Percentiles rank a stretch among this genome's conserved stretches.
Evolutionary conservation across 176 grass and related monocot species (phyloP).

Genomic region (Avena sativa): DNA sequence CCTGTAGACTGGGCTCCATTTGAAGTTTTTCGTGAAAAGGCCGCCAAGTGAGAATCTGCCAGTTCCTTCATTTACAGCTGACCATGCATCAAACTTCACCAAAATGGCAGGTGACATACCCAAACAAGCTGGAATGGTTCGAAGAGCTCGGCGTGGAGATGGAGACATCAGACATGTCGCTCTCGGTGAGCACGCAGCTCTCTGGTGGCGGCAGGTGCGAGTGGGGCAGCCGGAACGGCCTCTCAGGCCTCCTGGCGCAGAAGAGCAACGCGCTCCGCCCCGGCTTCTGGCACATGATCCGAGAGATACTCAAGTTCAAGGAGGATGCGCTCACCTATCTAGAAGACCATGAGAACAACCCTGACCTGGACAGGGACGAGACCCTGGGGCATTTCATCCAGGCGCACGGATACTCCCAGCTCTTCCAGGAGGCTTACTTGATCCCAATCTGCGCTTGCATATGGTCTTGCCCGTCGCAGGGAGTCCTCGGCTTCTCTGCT

Average conservation of each 20-base stretch:
- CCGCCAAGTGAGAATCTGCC: not conserved
- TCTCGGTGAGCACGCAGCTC: constrained; percentile 66
- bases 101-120: constrained; percentile 77
- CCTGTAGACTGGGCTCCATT: not conserved
- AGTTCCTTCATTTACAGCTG: not conserved
- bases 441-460: constrained; percentile 81
- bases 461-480: constrained; percentile 87
- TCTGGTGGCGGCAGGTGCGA: constrained; percentile 51
- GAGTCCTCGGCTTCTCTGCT: constrained; percentile 77
- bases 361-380: constrained; percentile 69
- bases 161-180: constrained; percentile 90
- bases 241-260: constrained; percentile 72
- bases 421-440: constrained; percentile 82
- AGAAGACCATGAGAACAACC: constrained; percentile 74
- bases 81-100: not conserved
- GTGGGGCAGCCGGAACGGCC: constrained; percentile 80
- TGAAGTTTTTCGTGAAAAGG: not conserved
- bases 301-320: constrained; percentile 76
- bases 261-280: constrained; percentile 79
- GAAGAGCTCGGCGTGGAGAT: constrained; percentile 80
- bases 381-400: constrained; percentile 80
- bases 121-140: constrained; percentile 91
- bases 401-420: constrained; percentile 72
- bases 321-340: constrained; percentile 64
- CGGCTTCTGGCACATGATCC: constrained; percentile 71